These are phyloP conservation scores for Balakata baccata DNA, from an alignment of 345 rosid species.

Conservation along the genomic window DNA sequence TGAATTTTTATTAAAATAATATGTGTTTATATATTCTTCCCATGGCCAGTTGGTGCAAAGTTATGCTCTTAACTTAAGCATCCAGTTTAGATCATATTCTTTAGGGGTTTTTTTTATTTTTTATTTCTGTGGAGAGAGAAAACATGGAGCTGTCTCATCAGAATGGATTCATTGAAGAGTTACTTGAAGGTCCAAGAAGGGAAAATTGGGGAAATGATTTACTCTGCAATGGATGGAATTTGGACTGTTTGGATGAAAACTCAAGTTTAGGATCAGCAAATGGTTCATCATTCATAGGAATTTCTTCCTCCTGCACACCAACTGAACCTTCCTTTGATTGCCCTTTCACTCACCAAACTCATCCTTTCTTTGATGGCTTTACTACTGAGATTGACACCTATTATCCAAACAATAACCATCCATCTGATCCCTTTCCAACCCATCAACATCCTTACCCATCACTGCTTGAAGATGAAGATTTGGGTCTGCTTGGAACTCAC, in stretches of 20 bases:
- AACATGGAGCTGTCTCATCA: slow-evolving; percentile 70
- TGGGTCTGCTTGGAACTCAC: slow-evolving; percentile 26
- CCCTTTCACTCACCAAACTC: slow-evolving; percentile 14
- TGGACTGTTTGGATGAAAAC: slow-evolving; percentile 44
- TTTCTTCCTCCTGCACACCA: slow-evolving; percentile 16
- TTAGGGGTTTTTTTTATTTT: neutral
- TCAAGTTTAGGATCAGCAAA: slow-evolving; percentile 30
- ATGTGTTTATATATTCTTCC: slow-evolving; percentile 18
- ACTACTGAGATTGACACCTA: slow-evolving; percentile 32
- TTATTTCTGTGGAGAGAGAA: neutral
- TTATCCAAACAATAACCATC: neutral
- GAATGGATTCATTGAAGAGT: slow-evolving; percentile 68
- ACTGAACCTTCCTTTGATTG: slow-evolving; percentile 35
- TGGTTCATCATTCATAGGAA: slow-evolving; percentile 36
- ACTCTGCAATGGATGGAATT: slow-evolving; percentile 47
- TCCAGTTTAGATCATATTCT: slow-evolving; percentile 14
- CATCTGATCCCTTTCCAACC: slow-evolving; percentile 33
- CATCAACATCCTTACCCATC: slow-evolving; percentile 35
- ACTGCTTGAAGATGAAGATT: slow-evolving; percentile 45
- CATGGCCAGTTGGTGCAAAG: slow-evolving; percentile 29
- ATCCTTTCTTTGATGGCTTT: slow-evolving; percentile 34
- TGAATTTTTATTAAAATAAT: slow-evolving; percentile 11
- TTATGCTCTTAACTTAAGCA: slow-evolving; percentile 13
- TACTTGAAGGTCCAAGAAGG: slow-evolving; percentile 52
- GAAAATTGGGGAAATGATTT: slow-evolving; percentile 38